Percentiles rank a stretch among this genome's conserved stretches.
phyloP scores from a whole-genome alignment of 2,329 filamentous ascomycete genomes.

The Aspergillus puulaauensis region DNA sequence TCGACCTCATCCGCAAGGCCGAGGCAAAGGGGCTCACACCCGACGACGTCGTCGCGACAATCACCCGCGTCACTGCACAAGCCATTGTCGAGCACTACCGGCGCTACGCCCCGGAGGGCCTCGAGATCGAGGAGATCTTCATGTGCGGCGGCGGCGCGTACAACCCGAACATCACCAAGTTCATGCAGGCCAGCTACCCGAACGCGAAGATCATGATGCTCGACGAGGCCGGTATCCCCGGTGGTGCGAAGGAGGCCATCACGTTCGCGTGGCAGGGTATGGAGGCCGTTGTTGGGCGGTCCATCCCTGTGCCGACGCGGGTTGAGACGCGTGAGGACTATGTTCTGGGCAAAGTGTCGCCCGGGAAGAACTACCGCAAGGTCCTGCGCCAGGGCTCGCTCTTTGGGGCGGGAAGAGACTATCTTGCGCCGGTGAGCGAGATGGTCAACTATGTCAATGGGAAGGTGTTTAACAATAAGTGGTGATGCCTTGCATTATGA shows the following conservation, averaged over 20 bases:
- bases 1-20: constrained; percentile 1
- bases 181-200: constrained; percentile 52
- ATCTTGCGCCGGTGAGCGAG: constrained; percentile 50
- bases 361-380: constrained; percentile 55
- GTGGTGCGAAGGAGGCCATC: constrained; percentile 59
- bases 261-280: constrained; percentile 63
- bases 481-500: constrained; percentile 23
- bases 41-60: not conserved
- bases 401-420: constrained; percentile 49
- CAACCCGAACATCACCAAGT: constrained; percentile 51
- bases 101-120: constrained; percentile 49
- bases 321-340: constrained; percentile 54
- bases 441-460: constrained; percentile 53
- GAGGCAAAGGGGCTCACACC: not conserved
- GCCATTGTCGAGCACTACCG: constrained; percentile 55
- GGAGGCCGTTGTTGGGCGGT: constrained; percentile 57
- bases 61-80: constrained; percentile 58
- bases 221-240: constrained; percentile 58
- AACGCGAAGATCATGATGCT: constrained; percentile 54
- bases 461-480: constrained; percentile 50
- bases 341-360: constrained; percentile 56
- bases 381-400: constrained; percentile 54
- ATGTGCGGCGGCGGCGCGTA: constrained; percentile 41
- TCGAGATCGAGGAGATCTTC: constrained; percentile 56
- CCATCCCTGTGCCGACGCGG: constrained; percentile 54